These are phyloP conservation scores for Crepidotus variabilis DNA, from an alignment of 768 basidiomycete genomes.

Conservation along the genomic window DNA sequence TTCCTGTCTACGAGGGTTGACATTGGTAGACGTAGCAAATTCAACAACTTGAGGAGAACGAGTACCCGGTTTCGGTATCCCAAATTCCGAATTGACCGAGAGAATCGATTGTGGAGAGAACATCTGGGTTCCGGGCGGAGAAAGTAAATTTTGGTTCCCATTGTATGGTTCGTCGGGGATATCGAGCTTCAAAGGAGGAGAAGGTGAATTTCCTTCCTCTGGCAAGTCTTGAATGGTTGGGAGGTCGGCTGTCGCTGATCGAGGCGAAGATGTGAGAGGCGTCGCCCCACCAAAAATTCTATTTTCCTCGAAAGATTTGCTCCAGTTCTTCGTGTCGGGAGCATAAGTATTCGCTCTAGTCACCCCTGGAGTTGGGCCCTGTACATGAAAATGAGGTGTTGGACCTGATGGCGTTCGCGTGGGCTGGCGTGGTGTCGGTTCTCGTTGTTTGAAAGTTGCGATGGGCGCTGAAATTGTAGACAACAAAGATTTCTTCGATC, in stretches of 20 bases:
- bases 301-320: not conserved
- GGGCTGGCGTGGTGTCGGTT: constrained; percentile 11
- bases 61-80: constrained; percentile 1
- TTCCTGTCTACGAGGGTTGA: constrained; percentile 7
- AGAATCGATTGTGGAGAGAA: not conserved
- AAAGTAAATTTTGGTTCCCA: too few species aligned
- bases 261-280: constrained; percentile 18
- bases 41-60: constrained; percentile 12
- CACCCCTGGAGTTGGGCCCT: not conserved
- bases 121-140: not conserved
- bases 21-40: constrained; percentile 16
- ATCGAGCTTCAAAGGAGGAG: too few species aligned
- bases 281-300: constrained; percentile 7
- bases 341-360: not conserved
- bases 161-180: not conserved
- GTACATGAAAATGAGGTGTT: not conserved
- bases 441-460: constrained; percentile 14
- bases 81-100: not conserved
- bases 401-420: not conserved
- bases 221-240: too few species aligned
- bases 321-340: too few species aligned
- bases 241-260: constrained; percentile 8
- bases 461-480: constrained; percentile 31
- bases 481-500: constrained; percentile 25
- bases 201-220: too few species aligned